phyloP scores from a whole-genome alignment of 192 early-diverging fungal genomes.

The Backusella parvicylindrica region DNA sequence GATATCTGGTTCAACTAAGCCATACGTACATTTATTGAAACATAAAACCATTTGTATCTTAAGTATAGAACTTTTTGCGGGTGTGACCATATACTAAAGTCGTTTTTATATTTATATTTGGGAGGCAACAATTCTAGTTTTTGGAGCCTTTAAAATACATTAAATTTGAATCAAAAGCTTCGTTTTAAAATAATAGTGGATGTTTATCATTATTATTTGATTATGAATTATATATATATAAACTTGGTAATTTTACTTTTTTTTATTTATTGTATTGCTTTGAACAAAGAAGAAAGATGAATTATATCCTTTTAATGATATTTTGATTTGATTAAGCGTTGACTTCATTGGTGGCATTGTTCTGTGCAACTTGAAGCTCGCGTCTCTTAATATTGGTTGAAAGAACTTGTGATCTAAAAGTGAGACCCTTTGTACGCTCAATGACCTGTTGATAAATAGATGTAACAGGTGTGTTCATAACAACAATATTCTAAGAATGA shows the following conservation, averaged over 20 bases:
- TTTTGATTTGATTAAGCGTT: conserved; percentile 12
- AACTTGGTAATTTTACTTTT: not conserved
- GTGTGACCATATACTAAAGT: too few relatives aligned
- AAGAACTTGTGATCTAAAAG: conserved; percentile 88
- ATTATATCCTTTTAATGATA: not conserved
- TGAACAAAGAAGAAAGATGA: not conserved
- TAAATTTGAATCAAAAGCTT: too few relatives aligned
- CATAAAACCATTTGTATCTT: too few relatives aligned
- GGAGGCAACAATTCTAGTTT: too few relatives aligned
- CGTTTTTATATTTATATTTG: too few relatives aligned
- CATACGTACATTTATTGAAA: too few relatives aligned
- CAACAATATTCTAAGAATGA: conserved; percentile 77
- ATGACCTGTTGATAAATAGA: conserved; percentile 95
- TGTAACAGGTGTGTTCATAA: conserved; percentile 85
- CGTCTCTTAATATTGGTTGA: conserved; percentile 90
- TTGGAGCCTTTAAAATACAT: too few relatives aligned
- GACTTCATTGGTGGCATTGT: conserved; percentile 7
- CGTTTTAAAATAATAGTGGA: too few relatives aligned
- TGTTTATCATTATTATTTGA: too few relatives aligned
- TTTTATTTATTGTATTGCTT: not conserved
- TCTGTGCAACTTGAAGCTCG: conserved; percentile 39
- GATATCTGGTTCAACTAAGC: too few relatives aligned
- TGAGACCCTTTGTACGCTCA: conserved; percentile 87
- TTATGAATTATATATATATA: too few relatives aligned
- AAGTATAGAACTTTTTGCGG: too few relatives aligned